Evolutionary conservation across 495 filamentous ascomycete genomes (phyloP).

Genomic region (Aspergillus bertholletiae): DNA sequence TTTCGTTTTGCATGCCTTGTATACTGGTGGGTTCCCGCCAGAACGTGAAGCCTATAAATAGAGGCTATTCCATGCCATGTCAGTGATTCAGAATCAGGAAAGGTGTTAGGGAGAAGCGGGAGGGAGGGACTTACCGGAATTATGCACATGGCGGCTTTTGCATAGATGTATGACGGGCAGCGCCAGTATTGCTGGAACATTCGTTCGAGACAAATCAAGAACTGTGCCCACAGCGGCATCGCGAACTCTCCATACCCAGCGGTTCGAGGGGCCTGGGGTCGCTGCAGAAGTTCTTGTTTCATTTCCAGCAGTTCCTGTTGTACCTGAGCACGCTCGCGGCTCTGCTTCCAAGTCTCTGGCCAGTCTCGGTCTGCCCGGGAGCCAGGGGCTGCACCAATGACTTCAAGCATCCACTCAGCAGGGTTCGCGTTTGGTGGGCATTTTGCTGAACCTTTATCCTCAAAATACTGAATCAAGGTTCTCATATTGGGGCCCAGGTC

Average conservation of each 20-base stretch:
- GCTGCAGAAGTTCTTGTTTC: conserved; percentile 45
- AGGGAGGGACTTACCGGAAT: conserved; percentile 32
- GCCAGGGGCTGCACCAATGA: conserved; percentile 83
- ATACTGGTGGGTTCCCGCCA: conserved; percentile 64
- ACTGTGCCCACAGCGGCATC: conserved; percentile 46
- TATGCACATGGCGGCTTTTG: conserved; percentile 56
- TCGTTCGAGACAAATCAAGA: conserved; percentile 47
- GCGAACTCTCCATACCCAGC: conserved; percentile 46
- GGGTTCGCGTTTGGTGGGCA: conserved; percentile 75
- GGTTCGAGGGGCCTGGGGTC: conserved; percentile 34
- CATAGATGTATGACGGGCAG: conserved; percentile 81
- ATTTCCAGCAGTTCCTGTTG: conserved; percentile 64
- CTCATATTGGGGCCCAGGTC: conserved; percentile 72
- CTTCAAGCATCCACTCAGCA: conserved; percentile 92
- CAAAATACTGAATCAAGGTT: conserved; percentile 71
- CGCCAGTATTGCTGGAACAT: conserved; percentile 92
- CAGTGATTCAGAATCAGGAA: not conserved
- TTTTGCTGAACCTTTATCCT: conserved; percentile 63
- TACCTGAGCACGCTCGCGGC: conserved; percentile 61
- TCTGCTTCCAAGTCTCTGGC: conserved; percentile 71
- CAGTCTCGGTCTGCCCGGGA: conserved; percentile 72
- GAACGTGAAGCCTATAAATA: conserved; percentile 91
- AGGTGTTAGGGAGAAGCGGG: not conserved
- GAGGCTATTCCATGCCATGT: conserved; percentile 50
- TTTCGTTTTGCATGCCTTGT: conserved; percentile 83